Conservation (phyloP, 2,329 filamentous ascomycete genomes). For the Didymella lethalis region DNA sequence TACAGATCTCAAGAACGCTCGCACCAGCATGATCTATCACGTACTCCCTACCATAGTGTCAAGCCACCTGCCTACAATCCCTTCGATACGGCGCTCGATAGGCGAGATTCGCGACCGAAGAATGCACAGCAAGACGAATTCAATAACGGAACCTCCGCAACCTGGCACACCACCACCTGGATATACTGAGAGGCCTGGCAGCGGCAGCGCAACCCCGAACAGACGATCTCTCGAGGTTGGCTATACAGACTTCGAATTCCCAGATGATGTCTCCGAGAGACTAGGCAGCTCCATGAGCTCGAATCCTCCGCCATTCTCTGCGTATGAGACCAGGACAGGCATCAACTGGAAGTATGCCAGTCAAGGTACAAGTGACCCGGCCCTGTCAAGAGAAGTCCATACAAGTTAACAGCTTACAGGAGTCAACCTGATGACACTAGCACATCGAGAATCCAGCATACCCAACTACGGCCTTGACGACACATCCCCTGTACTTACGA, state of each 20-base stretch:
- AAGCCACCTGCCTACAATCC: conserved; percentile 60
- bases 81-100: conserved; percentile 55
- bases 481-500: conserved; percentile 58
- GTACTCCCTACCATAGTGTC: conserved; percentile 64
- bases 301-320: conserved; percentile 28
- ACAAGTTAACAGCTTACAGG: conserved; percentile 45
- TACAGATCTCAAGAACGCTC: conserved; percentile 20
- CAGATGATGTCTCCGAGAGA: conserved; percentile 38
- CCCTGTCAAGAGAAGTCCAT: neutral
- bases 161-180: conserved; percentile 50
- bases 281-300: conserved; percentile 33
- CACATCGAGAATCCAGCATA: conserved; percentile 55
- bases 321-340: conserved; percentile 48
- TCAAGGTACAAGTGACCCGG: conserved; percentile 51
- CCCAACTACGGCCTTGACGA: conserved; percentile 39
- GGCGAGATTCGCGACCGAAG: conserved; percentile 36
- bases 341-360: conserved; percentile 62
- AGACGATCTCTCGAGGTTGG: conserved; percentile 27
- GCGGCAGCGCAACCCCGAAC: conserved; percentile 32
- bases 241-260: conserved; percentile 34
- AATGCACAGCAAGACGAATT: conserved; percentile 27
- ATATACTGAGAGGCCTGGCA: conserved; percentile 42
- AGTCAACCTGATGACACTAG: conserved; percentile 56
- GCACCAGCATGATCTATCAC: conserved; percentile 60
- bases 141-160: conserved; percentile 28